A percentile compares a stretch with the other conserved stretches of the same genome.
phyloP scores from a whole-genome alignment of 2,329 filamentous ascomycete genomes.

The Fusarium gaditjirri region DNA sequence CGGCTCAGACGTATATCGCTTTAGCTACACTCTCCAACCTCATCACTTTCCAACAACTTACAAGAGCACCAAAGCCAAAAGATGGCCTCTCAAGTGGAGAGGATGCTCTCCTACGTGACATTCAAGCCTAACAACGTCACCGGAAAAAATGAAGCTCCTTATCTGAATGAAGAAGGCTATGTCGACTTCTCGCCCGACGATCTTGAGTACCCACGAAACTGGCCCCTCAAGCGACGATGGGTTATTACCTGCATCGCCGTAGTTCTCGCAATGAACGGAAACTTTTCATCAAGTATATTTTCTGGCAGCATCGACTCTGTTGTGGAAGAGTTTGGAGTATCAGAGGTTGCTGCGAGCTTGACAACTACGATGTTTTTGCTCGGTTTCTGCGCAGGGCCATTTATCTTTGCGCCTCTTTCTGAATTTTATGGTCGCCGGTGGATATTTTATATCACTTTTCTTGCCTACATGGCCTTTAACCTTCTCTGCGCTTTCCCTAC shows the following conservation, averaged over 20 bases:
- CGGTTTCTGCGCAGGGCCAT: slow-evolving; percentile 67
- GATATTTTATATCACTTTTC: slow-evolving; percentile 63
- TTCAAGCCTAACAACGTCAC: slow-evolving; percentile 5
- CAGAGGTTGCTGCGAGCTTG: slow-evolving; percentile 57
- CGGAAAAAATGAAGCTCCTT: slow-evolving; percentile 46
- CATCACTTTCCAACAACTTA: neutral
- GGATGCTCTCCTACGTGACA: neutral
- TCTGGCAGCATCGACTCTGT: slow-evolving; percentile 49
- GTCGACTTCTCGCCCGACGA: slow-evolving; percentile 63
- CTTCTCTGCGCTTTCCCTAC: slow-evolving; percentile 65
- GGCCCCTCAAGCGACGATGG: slow-evolving; percentile 54
- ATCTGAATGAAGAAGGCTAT: slow-evolving; percentile 60
- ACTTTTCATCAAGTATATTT: slow-evolving; percentile 57
- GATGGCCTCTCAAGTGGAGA: neutral
- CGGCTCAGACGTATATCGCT: neutral
- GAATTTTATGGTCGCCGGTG: slow-evolving; percentile 67
- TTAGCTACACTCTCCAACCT: neutral
- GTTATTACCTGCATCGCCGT: slow-evolving; percentile 56
- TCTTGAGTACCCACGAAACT: slow-evolving; percentile 62
- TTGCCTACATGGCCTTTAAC: slow-evolving; percentile 61
- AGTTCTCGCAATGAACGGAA: slow-evolving; percentile 64
- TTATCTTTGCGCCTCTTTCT: slow-evolving; percentile 67
- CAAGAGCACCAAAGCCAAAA: neutral
- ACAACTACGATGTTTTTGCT: slow-evolving; percentile 66
- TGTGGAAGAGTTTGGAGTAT: slow-evolving; percentile 55